phyloP scores from a whole-genome alignment of 1,284 basidiomycete species.

The Papiliotrema fonsecae region DNA sequence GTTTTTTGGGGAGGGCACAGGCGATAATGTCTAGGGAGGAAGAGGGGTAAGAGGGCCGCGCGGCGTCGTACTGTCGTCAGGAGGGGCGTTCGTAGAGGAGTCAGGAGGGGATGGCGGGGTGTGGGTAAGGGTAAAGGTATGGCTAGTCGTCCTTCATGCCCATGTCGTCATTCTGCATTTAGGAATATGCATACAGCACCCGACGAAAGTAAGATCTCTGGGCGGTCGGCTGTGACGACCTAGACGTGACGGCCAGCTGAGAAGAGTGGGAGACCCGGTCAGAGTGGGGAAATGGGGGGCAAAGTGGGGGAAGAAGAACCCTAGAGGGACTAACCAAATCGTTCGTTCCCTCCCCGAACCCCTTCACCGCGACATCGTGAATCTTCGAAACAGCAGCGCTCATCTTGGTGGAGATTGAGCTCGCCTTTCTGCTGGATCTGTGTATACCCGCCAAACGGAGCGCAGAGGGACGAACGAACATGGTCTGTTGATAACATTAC shows the following conservation, averaged over 20 bases:
- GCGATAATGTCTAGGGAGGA: constrained; percentile 36
- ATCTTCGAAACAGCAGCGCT: constrained; percentile 13
- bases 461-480: background rate
- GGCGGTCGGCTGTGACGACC: too few species aligned
- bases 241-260: too few species aligned
- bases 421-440: background rate
- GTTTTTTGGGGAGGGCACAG: constrained; percentile 11
- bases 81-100: background rate
- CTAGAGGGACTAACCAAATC: constrained; percentile 41
- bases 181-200: too few species aligned
- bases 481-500: too few species aligned
- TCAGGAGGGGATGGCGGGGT: too few species aligned
- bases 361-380: constrained; percentile 35
- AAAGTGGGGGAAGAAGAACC: too few species aligned
- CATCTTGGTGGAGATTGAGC: background rate
- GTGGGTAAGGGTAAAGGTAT: too few species aligned
- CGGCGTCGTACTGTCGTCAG: constrained; percentile 42
- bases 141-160: too few species aligned
- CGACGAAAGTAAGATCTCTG: too few species aligned
- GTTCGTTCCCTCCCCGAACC: constrained; percentile 46
- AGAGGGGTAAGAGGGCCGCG: constrained; percentile 48
- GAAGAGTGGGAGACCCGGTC: too few species aligned
- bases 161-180: too few species aligned
- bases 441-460: background rate
- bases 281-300: too few species aligned